phyloP scores from a whole-genome alignment of 768 basidiomycete genomes.

The Leucosporidium scottii region DNA sequence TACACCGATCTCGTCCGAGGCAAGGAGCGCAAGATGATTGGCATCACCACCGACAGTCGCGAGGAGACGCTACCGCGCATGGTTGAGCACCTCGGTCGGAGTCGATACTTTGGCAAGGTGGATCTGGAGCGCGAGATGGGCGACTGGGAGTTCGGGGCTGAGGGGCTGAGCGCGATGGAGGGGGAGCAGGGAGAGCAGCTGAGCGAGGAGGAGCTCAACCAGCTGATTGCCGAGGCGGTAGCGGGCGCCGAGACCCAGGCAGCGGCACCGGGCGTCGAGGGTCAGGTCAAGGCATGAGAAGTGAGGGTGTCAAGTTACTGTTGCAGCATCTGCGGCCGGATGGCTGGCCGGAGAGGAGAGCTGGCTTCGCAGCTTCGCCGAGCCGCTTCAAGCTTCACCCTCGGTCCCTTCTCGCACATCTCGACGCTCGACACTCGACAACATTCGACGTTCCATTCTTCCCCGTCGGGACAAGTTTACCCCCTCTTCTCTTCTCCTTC shows the following conservation, averaged over 20 bases:
- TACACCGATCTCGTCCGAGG: constrained; percentile 63
- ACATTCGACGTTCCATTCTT: too few species aligned
- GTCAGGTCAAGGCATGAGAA: too few species aligned
- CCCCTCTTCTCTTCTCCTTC: too few species aligned
- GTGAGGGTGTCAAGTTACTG: too few species aligned
- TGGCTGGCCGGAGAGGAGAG: too few species aligned
- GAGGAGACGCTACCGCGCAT: constrained; percentile 84
- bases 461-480: too few species aligned
- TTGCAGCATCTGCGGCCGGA: too few species aligned
- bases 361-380: too few species aligned
- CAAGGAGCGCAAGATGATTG: constrained; percentile 65
- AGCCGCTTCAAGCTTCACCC: too few species aligned
- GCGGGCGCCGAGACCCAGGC: background rate
- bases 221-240: background rate
- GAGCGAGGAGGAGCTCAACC: constrained; percentile 21
- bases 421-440: too few species aligned
- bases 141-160: background rate
- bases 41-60: constrained; percentile 63
- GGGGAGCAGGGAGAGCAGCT: background rate
- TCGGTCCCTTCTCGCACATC: too few species aligned
- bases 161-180: background rate
- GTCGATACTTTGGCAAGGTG: constrained; percentile 73
- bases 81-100: constrained; percentile 63
- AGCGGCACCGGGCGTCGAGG: too few species aligned
- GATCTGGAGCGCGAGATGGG: constrained; percentile 41